These are phyloP conservation scores for Neonectria punicea DNA, from an alignment of 2,329 filamentous ascomycete genomes.

Conservation along the genomic window DNA sequence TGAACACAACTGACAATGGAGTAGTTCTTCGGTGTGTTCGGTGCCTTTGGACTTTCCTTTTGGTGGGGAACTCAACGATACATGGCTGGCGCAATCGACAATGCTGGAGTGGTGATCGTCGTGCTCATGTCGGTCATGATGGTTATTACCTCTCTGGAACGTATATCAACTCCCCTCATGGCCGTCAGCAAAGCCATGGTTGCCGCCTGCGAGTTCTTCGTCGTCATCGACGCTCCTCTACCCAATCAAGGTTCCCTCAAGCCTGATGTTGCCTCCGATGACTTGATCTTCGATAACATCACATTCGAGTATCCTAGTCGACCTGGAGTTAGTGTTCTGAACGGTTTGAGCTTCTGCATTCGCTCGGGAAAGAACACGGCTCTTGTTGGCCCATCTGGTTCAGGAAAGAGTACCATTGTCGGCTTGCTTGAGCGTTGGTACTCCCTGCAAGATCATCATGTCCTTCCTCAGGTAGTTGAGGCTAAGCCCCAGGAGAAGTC, in stretches of 20 bases:
- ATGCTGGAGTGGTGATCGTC: constrained; percentile 52
- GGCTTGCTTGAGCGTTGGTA: constrained; percentile 76
- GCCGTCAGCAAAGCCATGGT: constrained; percentile 46
- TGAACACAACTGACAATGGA: background rate
- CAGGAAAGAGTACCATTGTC: constrained; percentile 76
- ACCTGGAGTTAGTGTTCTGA: constrained; percentile 38
- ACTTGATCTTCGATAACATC: constrained; percentile 58
- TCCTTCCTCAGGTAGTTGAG: background rate
- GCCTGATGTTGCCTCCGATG: constrained; percentile 40
- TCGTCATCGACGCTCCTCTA: constrained; percentile 43
- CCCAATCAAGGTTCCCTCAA: constrained; percentile 35
- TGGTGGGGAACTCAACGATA: constrained; percentile 56
- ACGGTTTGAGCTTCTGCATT: constrained; percentile 64
- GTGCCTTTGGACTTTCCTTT: constrained; percentile 54
- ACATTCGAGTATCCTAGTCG: constrained; percentile 37
- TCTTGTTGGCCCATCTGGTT: constrained; percentile 75
- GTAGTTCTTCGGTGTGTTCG: constrained; percentile 47
- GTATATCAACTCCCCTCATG: constrained; percentile 53
- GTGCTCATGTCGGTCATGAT: constrained; percentile 53
- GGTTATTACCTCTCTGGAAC: constrained; percentile 47
- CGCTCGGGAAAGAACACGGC: constrained; percentile 71
- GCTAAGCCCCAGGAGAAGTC: background rate
- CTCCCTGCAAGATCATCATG: background rate
- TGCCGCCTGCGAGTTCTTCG: constrained; percentile 45
- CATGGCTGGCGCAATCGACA: constrained; percentile 45